Evolutionary conservation across 345 rosid genomes (phyloP).

Genomic region (Erucastrum elatum): DNA sequence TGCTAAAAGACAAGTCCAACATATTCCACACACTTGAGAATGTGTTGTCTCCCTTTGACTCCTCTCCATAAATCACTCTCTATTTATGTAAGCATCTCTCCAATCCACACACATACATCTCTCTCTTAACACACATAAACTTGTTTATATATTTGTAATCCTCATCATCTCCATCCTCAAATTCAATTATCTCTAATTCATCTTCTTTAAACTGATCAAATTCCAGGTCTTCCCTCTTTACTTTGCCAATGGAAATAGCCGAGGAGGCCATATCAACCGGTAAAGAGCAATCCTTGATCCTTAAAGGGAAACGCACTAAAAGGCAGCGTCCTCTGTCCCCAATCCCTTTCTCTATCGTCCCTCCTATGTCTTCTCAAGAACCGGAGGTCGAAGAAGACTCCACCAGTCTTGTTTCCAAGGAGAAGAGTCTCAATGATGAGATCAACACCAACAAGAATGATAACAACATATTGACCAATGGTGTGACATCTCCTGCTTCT

Average conservation of each 20-base stretch:
- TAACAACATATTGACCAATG: constrained; percentile 19
- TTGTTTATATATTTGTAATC: constrained; percentile 24
- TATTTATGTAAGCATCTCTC: constrained; percentile 42
- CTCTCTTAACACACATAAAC: constrained; percentile 29
- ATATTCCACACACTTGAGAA: constrained; percentile 42
- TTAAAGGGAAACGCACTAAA: constrained; percentile 84
- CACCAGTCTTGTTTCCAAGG: constrained; percentile 37
- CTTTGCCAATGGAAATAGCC: constrained; percentile 45
- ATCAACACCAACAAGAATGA: constrained; percentile 19
- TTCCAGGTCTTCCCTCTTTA: neutral
- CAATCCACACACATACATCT: constrained; percentile 31
- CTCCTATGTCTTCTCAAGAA: constrained; percentile 40
- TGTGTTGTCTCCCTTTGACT: constrained; percentile 47
- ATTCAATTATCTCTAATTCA: constrained; percentile 3
- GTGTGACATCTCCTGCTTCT: constrained; percentile 39
- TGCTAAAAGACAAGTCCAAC: constrained; percentile 42
- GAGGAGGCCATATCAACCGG: constrained; percentile 42
- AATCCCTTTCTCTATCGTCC: constrained; percentile 42
- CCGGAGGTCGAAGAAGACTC: constrained; percentile 30
- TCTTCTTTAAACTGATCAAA: neutral
- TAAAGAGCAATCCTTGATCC: constrained; percentile 44
- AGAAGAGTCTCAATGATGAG: constrained; percentile 23
- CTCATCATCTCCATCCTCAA: constrained; percentile 25
- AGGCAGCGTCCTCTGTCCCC: constrained; percentile 69
- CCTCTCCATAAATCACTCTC: constrained; percentile 38